Evolutionary conservation across 169 alveolate species (phyloP), one percentile per base, ranked within the genome.

Genomic region (Miamiensis avidus): DNA sequence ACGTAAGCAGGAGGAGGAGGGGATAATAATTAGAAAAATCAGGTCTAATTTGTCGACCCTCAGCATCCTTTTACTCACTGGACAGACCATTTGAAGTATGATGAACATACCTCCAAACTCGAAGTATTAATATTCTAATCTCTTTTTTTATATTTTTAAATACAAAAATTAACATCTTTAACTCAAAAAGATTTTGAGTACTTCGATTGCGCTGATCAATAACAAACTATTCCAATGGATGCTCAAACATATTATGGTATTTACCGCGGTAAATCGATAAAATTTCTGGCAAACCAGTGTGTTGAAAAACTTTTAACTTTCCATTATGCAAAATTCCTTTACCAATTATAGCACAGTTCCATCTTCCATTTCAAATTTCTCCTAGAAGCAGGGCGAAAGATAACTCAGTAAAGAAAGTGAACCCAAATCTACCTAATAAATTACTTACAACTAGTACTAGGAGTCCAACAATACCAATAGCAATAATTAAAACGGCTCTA

Each of bases 41-140:
- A 65, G 26, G 16, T 20, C 16, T 16, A 49, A 49, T 11, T 49
- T 11, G 20, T 49, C 20, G 69, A 49, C 20, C 20, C 4, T 11
- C 4, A 49, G 4, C 69, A 11, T 32, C 82, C 82, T 26, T 77
- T 79, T 79, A 34, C 69, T 49, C 76, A 79, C 64, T 79, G 84
- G 84, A 65, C 76, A 49, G 75, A 79, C n/a, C 31, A 34, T 29
- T 31, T 34, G 28, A 65, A 65, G n/a, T 79, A 49, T 28, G 33
- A 49, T 65, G 84, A 79, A 29, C 28, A 79, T 29, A 29, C 74
- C 29, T 30, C 34, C n/a, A 79, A 34, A 0, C 34, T 49, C 4
- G 84, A 79, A 0, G 64, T 77, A n/a, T n/a, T n/a, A 49, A 49
- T 20, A 49, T 49, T 49, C 69, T 11, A 49, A 49, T 49, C 20